Evolutionary conservation across 106 monocot species (phyloP), one percentile per base, ranked within the genome.

Genomic region (Dendrobium huoshanense): DNA sequence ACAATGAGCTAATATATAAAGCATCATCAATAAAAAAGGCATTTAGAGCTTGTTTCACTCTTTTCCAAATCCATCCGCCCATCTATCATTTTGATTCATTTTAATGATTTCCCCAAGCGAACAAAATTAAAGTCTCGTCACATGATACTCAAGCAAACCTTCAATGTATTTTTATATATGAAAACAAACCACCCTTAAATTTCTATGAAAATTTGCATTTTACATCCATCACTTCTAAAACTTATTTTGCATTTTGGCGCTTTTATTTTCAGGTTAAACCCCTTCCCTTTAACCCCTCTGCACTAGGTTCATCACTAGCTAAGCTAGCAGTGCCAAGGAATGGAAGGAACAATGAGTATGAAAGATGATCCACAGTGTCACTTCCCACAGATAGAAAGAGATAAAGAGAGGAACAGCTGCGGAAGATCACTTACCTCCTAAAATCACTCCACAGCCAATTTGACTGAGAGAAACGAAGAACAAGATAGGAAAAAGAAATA

Each of bases 211-310:
- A 29, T 29, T 68, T 31, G 31, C 31, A 68, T 68, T 29, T 10
- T 33, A 13, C 0, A 68, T 11, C 68, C 0, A 68, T 65, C 10
- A 31, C 31, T 31, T 33, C 10, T 29, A 68, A 68, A 61, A 19
- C 0, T 68, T 68, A n/a, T 3, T 67, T 9, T 29, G 68, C 31
- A 68, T 68, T 31, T 25, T 29, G 31, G 31, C 8, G 1, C 29
- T 68, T 31, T 68, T 29, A 61, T 68, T 31, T 68, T 68, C 68
- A 68, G 68, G 68, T 31, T 25, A 29, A 68, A 68, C 68, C 13
- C 10, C 31, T 31, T 11, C 9, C 20, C 10, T 33, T 33, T 68
- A 7, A 20, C 9, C 31, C 7, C 68, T 20, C 3, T 61, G 10
- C 19, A 56, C 56, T 17, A 9, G 19, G 56, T 56, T 56, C 65